A percentile compares a stretch with the other conserved stretches of the same genome.
These are phyloP conservation scores for Cordyceps tenuipes DNA, from an alignment of 2,329 filamentous ascomycete genomes.

Conservation along the genomic window DNA sequence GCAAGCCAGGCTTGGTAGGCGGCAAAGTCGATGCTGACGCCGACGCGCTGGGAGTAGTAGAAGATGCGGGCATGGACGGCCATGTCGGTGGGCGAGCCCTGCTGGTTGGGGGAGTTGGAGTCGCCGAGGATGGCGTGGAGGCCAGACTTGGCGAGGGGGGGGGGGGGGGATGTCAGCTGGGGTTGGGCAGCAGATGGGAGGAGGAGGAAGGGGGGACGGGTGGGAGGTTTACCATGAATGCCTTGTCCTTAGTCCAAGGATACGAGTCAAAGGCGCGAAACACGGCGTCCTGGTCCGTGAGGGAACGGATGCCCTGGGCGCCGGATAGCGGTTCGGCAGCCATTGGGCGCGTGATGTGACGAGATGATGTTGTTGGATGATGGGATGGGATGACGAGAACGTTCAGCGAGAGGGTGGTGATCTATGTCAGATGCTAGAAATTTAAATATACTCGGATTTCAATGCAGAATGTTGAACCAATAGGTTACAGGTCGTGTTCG, in stretches of 20 bases:
- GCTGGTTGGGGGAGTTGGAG: constrained; percentile 32
- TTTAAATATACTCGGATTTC: not conserved
- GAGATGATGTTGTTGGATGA: not conserved
- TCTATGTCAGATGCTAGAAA: not conserved
- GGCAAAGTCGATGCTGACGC: constrained; percentile 53
- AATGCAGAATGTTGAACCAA: not conserved
- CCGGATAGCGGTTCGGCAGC: constrained; percentile 21
- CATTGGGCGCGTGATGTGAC: constrained; percentile 8
- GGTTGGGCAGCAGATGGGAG: not conserved
- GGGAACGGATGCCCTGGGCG: constrained; percentile 30
- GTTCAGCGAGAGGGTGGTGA: no score
- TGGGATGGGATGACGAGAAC: not conserved
- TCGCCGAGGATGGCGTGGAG: constrained; percentile 57
- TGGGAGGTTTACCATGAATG: constrained; percentile 49
- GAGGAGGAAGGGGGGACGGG: not conserved
- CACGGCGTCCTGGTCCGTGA: constrained; percentile 33
- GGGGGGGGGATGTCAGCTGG: constrained; percentile 5
- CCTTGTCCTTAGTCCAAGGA: constrained; percentile 57
- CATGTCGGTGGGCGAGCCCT: constrained; percentile 47
- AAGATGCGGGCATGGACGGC: constrained; percentile 59
- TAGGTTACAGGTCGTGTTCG: not conserved
- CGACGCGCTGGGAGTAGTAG: constrained; percentile 50
- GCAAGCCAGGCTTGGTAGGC: constrained; percentile 59
- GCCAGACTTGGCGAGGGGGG: constrained; percentile 36
- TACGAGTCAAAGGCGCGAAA: constrained; percentile 58